Evolutionary conservation across 2,329 filamentous ascomycete genomes (phyloP), one percentile per base, ranked within the genome.

Genomic region (Plectosphaerella plurivora): DNA sequence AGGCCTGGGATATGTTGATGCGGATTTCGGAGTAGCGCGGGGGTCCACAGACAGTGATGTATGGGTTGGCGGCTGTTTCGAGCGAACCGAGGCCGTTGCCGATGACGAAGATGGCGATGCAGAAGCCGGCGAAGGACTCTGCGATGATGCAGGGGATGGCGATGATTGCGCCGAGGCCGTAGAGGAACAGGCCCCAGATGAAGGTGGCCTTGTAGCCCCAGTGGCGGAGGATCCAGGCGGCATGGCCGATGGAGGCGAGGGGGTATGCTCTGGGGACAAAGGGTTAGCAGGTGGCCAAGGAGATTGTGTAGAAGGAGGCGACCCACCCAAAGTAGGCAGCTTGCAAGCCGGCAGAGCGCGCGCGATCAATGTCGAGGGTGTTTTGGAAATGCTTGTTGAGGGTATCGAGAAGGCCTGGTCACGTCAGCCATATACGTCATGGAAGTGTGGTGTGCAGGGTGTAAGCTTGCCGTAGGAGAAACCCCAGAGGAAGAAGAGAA

Each of bases 31-130:
- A 83, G 66, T 86, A 89, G 57, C 80, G 78, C 8, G 88, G 85
- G 3, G 88, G 88, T 47, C 75, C 74, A 57, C 75, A 78, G 20
- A 77, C 79, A 37, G 84, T 82, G 57, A 88, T 83, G 68, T 86
- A 90, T 0, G 87, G 86, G 66, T 91, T 89, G 8, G 88, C 88
- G 1, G 86, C 86, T 1, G 87, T 90, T 69, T 92, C 88, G 18
- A 91, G 81, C 0, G 87, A 88, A 1, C 84, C 84, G 1, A 91
- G 75, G 4, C 87, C 88, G 52, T 83, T 84, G 28, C 87, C 88
- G 53, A 91, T 86, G 55, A 91, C 80, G 67, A 91, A 89, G 60
- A 88, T 83, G 59, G 75, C 79, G 36, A 79, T 81, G 61, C 86
- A 89, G 70, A 91, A 91, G 7, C 88, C 88, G 22, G 77, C 81